A percentile compares a stretch with the other conserved stretches of the same genome.
Evolutionary conservation across 371 early-diverging fungal genomes (phyloP).

Genomic region (Enterocytospora artemiae): DNA sequence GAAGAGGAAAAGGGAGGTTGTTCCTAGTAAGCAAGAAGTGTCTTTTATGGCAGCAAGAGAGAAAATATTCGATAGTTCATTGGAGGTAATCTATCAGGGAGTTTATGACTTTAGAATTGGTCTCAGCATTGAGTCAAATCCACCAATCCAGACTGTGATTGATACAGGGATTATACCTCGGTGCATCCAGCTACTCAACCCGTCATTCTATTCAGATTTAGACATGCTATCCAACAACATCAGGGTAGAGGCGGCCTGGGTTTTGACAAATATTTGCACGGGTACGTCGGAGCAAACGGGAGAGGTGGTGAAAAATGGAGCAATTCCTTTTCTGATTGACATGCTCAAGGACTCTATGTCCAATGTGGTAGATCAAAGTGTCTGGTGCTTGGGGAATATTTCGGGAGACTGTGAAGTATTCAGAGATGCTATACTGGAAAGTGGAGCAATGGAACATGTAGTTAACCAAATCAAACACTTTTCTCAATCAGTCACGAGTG

Average conservation of each 20-base stretch:
- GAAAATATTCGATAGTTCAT: slow-evolving; percentile 36
- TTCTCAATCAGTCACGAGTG: too few relatives aligned
- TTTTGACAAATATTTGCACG: slow-evolving; percentile 96
- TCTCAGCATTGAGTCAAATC: slow-evolving; percentile 85
- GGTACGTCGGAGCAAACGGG: slow-evolving; percentile 87
- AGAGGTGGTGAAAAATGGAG: slow-evolving; percentile 77
- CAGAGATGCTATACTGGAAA: slow-evolving; percentile 77
- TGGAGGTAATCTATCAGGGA: slow-evolving; percentile 61
- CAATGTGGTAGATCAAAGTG: slow-evolving; percentile 94
- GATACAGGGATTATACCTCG: slow-evolving; percentile 77
- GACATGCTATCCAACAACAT: slow-evolving; percentile 18
- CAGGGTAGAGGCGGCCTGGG: slow-evolving; percentile 98
- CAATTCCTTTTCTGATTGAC: slow-evolving; percentile 79
- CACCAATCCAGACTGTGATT: slow-evolving; percentile 93
- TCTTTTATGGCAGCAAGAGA: slow-evolving; percentile 29
- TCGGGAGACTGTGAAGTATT: slow-evolving; percentile 89
- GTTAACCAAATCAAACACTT: slow-evolving; percentile 65
- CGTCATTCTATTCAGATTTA: slow-evolving; percentile 56
- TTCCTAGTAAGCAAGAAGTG: not conserved
- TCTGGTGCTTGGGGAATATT: slow-evolving; percentile 99
- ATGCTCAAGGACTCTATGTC: slow-evolving; percentile 70
- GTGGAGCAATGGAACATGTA: slow-evolving; percentile 71
- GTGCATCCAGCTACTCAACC: slow-evolving; percentile 79
- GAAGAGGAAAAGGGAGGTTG: slow-evolving; percentile 50
- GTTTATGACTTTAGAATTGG: slow-evolving; percentile 82